phyloP scores from a whole-genome alignment of 768 basidiomycete species.

The Calocybe gangraenosa region DNA sequence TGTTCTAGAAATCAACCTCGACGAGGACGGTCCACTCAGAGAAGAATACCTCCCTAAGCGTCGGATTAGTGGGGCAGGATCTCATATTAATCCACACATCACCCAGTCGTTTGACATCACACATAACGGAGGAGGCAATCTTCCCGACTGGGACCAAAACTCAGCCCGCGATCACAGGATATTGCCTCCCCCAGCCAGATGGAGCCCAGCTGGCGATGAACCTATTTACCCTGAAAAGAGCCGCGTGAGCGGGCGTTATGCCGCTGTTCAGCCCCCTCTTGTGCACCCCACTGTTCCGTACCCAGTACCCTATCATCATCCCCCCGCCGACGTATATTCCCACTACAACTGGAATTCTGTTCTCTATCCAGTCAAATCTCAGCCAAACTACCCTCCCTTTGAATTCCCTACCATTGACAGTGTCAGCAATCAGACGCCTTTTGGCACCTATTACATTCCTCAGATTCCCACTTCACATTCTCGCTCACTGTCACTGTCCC shows the following conservation, averaged over 20 bases:
- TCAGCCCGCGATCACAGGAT: constrained; percentile 20
- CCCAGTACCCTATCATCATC: constrained; percentile 27
- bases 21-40: constrained; percentile 77
- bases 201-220: constrained; percentile 80
- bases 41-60: constrained; percentile 79
- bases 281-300: constrained; percentile 33
- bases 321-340: constrained; percentile 29
- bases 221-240: constrained; percentile 57
- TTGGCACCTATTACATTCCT: constrained; percentile 33
- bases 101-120: constrained; percentile 9
- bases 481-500: constrained; percentile 55
- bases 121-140: constrained; percentile 6
- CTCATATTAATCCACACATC: constrained; percentile 18
- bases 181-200: constrained; percentile 72
- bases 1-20: constrained; percentile 70
- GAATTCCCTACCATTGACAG: constrained; percentile 30
- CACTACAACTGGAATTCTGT: constrained; percentile 37
- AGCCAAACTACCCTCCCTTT: constrained; percentile 33
- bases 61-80: constrained; percentile 38
- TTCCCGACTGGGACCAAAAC: constrained; percentile 15
- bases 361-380: constrained; percentile 33
- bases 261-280: constrained; percentile 57
- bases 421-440: constrained; percentile 27
- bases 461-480: constrained; percentile 39
- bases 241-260: constrained; percentile 53